Conservation (phyloP, 305 asterid genomes). For the Stenogyne calaminthoides region DNA sequence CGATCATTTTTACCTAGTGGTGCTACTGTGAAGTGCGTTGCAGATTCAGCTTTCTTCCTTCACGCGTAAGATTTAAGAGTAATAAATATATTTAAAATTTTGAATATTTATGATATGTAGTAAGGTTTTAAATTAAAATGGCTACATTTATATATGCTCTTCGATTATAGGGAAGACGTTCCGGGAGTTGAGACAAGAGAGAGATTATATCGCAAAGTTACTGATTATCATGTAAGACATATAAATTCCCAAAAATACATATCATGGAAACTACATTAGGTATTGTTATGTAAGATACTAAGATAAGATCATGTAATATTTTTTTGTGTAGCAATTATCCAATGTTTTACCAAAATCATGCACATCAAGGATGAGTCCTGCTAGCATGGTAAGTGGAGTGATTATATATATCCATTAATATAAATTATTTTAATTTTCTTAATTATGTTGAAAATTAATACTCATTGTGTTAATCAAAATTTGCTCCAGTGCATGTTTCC, state of each 20-base stretch:
- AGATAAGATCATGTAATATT: neutral
- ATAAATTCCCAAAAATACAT: no score
- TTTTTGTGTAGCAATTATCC: conserved; percentile 24
- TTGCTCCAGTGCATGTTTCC: conserved; percentile 49
- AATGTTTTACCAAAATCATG: conserved; percentile 39
- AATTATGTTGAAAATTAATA: neutral
- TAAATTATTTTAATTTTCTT: neutral
- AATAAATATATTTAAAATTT: neutral
- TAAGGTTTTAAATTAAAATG: neutral
- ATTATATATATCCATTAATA: neutral
- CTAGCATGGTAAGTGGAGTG: conserved; percentile 30
- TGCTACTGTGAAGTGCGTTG: conserved; percentile 39
- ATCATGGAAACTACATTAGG: no score
- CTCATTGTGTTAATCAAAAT: neutral
- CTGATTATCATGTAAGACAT: conserved; percentile 31
- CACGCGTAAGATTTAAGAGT: conserved; percentile 41
- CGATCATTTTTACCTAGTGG: conserved; percentile 30
- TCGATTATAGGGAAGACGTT: conserved; percentile 31
- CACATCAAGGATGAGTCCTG: conserved; percentile 34
- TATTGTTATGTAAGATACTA: no score
- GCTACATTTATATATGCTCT: neutral
- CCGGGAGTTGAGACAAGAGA: conserved; percentile 26
- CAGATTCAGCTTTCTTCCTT: conserved; percentile 49
- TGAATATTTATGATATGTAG: neutral
- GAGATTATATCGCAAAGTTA: neutral